phyloP scores from a whole-genome alignment of 805 yeast species.

The Candida patagonica region DNA sequence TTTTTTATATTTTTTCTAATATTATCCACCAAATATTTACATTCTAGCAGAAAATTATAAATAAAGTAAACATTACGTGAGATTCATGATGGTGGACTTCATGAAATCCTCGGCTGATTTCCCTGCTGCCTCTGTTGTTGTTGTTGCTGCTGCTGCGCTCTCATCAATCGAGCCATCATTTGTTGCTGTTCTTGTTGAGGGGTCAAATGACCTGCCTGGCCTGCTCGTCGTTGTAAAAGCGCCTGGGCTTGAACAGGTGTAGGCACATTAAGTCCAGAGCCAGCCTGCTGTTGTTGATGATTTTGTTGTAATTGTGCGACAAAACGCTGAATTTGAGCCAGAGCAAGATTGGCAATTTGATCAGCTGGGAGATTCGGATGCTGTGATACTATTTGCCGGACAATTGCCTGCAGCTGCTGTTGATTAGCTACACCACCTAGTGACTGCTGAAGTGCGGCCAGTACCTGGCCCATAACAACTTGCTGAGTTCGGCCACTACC shows the following conservation, averaged over 20 bases:
- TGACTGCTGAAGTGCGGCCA: conserved; percentile 4
- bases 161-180: conserved; percentile 5
- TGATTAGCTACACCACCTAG: conserved; percentile 2
- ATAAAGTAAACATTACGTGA: too few species aligned
- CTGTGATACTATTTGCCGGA: conserved; percentile 19
- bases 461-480: neutral
- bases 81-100: conserved; percentile 12
- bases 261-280: neutral
- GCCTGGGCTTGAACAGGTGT: conserved; percentile 5
- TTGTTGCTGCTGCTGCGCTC: conserved; percentile 13
- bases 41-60: too few species aligned
- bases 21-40: neutral
- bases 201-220: neutral
- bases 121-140: conserved; percentile 20
- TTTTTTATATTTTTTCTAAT: neutral
- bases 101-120: conserved; percentile 6
- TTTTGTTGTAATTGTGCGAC: conserved; percentile 19
- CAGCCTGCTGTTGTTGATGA: conserved; percentile 14
- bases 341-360: conserved; percentile 26
- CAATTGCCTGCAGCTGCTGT: conserved; percentile 18
- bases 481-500: conserved; percentile 23
- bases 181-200: conserved; percentile 16
- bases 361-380: conserved; percentile 25
- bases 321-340: conserved; percentile 25
- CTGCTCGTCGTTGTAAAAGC: conserved; percentile 3